Evolutionary conservation across 2,329 filamentous ascomycete genomes (phyloP), one percentile per base, ranked within the genome.

Genomic region (Spiromastix sp.): DNA sequence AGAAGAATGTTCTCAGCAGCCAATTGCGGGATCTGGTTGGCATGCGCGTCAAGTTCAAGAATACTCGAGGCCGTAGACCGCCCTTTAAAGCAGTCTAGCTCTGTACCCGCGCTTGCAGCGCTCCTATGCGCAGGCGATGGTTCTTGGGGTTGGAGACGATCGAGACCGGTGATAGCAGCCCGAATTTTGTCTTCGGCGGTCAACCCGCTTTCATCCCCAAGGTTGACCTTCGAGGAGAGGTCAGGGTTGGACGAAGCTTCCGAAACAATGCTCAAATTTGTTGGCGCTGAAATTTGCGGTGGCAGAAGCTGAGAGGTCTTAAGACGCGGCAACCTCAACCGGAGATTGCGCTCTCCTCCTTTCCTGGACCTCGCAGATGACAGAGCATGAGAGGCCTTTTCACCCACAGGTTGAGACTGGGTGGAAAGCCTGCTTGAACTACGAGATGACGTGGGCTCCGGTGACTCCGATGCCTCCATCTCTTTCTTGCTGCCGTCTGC

Each of bases 1-100:
- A 71, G 48, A 11, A 76, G 60, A 3, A 76, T 61, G n/a, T 56
- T 47, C 41, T 72, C 66, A 2, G 70, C 67, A 16, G 63, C 54
- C 32, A 25, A 32, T 22, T 15, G 25, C 43, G 25, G 49, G 50
- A 24, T 32, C n/a, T n/a, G n/a, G n/a, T n/a, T n/a, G n/a, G n/a
- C n/a, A 44, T 24, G 30, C 22, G n/a, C n/a, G n/a, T n/a, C 22
- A 25, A 12, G 22, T n/a, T 8, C 22, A 25, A 8, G 8, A 8
- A 8, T 25, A 12, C 22, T 25, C n/a, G 22, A 25, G 12, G 8
- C 22, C 8, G 22, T 25, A n/a, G n/a, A n/a, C n/a, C n/a, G n/a
- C n/a, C n/a, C n/a, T n/a, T n/a, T n/a, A n/a, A n/a, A n/a, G n/a
- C n/a, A n/a, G n/a, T n/a, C n/a, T n/a, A n/a, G n/a, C n/a, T n/a